Evolutionary conservation across 345 rosid genomes (phyloP).

Genomic region (Anacardium occidentale): DNA sequence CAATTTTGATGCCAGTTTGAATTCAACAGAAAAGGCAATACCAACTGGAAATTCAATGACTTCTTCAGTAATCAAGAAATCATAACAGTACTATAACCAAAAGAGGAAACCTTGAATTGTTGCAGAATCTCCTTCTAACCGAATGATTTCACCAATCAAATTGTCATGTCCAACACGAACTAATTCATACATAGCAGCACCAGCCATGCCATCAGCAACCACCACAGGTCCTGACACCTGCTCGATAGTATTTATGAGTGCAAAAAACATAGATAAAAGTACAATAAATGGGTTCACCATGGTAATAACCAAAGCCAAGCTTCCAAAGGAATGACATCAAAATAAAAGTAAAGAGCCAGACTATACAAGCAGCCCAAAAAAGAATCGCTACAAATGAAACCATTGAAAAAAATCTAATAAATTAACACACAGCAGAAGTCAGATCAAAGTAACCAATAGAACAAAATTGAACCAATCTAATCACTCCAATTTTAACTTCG

Average conservation of each 20-base stretch:
- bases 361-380: too few relatives aligned
- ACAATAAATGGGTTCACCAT: background rate
- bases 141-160: slow-evolving; percentile 92
- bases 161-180: slow-evolving; percentile 99
- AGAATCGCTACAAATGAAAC: background rate
- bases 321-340: too few relatives aligned
- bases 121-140: slow-evolving; percentile 98
- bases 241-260: slow-evolving; percentile 10
- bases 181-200: slow-evolving; percentile 99
- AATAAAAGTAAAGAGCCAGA: too few relatives aligned
- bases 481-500: background rate
- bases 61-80: background rate
- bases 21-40: too few relatives aligned
- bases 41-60: background rate
- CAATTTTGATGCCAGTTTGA: too few relatives aligned
- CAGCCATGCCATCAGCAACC: slow-evolving; percentile 99
- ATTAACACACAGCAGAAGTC: background rate
- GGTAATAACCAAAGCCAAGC: background rate
- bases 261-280: slow-evolving; percentile 1
- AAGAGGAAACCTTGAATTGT: slow-evolving; percentile 79
- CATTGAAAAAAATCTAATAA: too few relatives aligned
- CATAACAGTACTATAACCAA: background rate
- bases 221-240: slow-evolving; percentile 99
- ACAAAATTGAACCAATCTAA: background rate
- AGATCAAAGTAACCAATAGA: background rate